These are phyloP conservation scores for Limnomonas spitsbergensis DNA, from an alignment of 139 green algal genomes.

Conservation along the genomic window DNA sequence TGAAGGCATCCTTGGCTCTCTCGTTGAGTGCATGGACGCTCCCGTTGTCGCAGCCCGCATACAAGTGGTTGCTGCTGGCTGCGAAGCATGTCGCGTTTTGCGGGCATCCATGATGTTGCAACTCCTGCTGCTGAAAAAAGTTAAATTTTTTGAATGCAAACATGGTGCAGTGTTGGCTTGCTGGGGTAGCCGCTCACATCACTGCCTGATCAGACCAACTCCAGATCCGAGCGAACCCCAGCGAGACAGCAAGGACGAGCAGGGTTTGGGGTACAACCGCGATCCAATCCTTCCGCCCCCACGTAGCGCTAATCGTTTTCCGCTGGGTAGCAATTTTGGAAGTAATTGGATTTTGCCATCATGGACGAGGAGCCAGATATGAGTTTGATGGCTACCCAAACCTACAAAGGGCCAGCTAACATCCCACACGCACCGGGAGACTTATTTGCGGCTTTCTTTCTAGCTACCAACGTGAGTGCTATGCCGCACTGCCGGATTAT, in stretches of 20 bases:
- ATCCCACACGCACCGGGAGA: conserved; percentile 70
- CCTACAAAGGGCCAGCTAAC: conserved; percentile 62
- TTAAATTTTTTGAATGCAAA: conserved; percentile 74
- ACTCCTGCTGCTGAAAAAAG: conserved; percentile 63
- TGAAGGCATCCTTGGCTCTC: conserved; percentile 16
- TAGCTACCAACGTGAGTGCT: conserved; percentile 63
- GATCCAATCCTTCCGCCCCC: too few relatives aligned
- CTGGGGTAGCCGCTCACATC: too few relatives aligned
- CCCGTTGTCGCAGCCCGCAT: conserved; percentile 60
- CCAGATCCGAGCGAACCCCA: too few relatives aligned
- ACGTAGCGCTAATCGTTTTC: too few relatives aligned
- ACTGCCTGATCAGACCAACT: too few relatives aligned
- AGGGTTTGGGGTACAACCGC: too few relatives aligned
- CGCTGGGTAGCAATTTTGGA: too few relatives aligned
- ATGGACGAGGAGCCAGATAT: conserved; percentile 46
- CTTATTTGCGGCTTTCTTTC: conserved; percentile 77
- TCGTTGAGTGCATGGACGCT: conserved; percentile 43
- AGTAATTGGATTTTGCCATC: too few relatives aligned
- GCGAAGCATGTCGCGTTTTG: conserved; percentile 42
- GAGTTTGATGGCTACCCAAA: conserved; percentile 32
- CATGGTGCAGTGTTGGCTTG: neutral
- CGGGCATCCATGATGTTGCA: conserved; percentile 38
- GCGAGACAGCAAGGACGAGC: too few relatives aligned
- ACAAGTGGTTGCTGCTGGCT: conserved; percentile 32
- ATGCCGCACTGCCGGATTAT: too few relatives aligned